phyloP scores from a whole-genome alignment of 176 grass and related monocot species.

The Avena insularis region DNA sequence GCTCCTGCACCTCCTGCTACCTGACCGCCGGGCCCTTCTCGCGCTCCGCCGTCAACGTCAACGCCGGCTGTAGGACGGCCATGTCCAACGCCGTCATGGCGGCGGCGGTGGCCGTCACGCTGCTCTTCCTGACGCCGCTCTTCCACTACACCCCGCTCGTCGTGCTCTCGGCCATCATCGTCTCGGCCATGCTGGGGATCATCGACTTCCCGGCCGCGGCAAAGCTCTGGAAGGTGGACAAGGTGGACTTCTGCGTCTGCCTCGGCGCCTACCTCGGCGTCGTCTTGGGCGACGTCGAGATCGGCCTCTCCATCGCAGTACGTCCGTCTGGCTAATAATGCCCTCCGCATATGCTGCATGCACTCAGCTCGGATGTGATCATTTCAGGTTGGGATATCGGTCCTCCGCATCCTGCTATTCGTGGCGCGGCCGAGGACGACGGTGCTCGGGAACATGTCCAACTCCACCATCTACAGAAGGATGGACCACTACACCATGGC shows the following conservation, averaged over 20 bases:
- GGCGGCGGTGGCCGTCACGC: slow-evolving; percentile 50
- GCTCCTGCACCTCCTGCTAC: slow-evolving; percentile 67
- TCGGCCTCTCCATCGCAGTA: slow-evolving; percentile 62
- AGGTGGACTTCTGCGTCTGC: slow-evolving; percentile 66
- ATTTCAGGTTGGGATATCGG: slow-evolving; percentile 54
- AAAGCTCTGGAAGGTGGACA: slow-evolving; percentile 55
- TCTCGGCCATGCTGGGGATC: slow-evolving; percentile 63
- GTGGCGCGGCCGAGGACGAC: slow-evolving; percentile 64
- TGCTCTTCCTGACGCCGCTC: slow-evolving; percentile 62
- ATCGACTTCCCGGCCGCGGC: slow-evolving; percentile 40
- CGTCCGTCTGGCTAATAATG: no score
- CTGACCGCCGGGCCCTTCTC: slow-evolving; percentile 57
- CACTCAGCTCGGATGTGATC: no score
- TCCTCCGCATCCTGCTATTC: slow-evolving; percentile 61
- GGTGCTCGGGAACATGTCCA: slow-evolving; percentile 67
- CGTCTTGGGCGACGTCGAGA: slow-evolving; percentile 54
- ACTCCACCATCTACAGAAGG: slow-evolving; percentile 54
- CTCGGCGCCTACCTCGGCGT: slow-evolving; percentile 55
- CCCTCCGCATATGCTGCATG: no score
- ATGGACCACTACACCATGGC: slow-evolving; percentile 63
- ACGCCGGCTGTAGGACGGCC: slow-evolving; percentile 62
- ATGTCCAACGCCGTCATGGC: slow-evolving; percentile 78
- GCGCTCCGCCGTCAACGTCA: slow-evolving; percentile 63
- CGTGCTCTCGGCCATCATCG: slow-evolving; percentile 71
- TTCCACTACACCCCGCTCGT: slow-evolving; percentile 64